Conservation (phyloP, 768 basidiomycete species). For the Leccinum uliginosum region DNA sequence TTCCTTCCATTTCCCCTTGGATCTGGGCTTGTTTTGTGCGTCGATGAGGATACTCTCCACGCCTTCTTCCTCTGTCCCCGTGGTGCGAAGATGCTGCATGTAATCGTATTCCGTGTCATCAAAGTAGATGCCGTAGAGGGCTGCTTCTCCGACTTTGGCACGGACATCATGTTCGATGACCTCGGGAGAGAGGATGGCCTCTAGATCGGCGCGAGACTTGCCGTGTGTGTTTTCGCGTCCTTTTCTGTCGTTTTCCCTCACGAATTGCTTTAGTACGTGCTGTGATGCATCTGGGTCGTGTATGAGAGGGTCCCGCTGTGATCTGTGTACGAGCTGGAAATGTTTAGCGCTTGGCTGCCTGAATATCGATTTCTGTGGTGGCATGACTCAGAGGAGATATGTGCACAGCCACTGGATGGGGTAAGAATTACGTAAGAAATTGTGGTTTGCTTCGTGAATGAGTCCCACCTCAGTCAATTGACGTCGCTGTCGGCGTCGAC, state of each 20-base stretch:
- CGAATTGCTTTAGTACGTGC: conserved; percentile 84
- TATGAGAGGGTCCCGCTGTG: conserved; percentile 91
- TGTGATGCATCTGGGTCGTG: conserved; percentile 87
- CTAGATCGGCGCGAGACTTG: conserved; percentile 79
- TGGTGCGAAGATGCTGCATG: conserved; percentile 88
- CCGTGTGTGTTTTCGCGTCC: conserved; percentile 44
- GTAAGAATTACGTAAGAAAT: conserved; percentile 28
- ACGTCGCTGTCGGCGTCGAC: conserved; percentile 17
- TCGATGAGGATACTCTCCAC: conserved; percentile 80
- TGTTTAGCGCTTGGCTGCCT: conserved; percentile 86
- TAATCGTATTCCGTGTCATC: conserved; percentile 98
- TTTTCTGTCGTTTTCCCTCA: conserved; percentile 69
- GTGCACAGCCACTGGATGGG: background rate
- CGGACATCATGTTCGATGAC: conserved; percentile 45
- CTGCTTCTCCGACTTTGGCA: conserved; percentile 78
- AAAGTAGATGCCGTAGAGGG: conserved; percentile 85
- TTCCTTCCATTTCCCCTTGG: conserved; percentile 9
- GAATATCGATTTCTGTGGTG: conserved; percentile 80
- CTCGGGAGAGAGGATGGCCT: conserved; percentile 47
- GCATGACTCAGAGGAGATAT: conserved; percentile 40
- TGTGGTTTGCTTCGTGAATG: conserved; percentile 20
- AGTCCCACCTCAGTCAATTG: conserved; percentile 21
- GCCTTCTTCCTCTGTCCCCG: conserved; percentile 74
- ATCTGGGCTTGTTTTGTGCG: conserved; percentile 45
- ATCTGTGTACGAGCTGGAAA: conserved; percentile 96